Percentiles rank a stretch among this genome's conserved stretches.
These are phyloP conservation scores for Phytophthora cactorum DNA, from an alignment of 352 stramenopile species.

Conservation along the genomic window DNA sequence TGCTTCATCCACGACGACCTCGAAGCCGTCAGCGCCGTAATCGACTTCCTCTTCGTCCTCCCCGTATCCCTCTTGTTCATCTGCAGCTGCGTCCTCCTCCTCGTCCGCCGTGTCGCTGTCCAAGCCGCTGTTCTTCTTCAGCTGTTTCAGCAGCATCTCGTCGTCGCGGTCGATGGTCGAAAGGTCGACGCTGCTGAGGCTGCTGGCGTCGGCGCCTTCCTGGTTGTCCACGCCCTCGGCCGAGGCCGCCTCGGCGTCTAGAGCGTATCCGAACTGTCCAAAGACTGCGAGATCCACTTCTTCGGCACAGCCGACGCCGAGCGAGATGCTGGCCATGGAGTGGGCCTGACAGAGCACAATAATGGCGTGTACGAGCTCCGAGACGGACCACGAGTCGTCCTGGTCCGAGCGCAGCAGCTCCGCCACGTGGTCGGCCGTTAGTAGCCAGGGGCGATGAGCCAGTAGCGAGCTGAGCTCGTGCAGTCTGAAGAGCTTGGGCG, in stretches of 20 bases:
- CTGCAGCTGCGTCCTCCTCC: constrained; percentile 46
- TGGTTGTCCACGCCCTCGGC: constrained; percentile 31
- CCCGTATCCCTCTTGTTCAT: constrained; percentile 32
- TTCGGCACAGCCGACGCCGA: constrained; percentile 76
- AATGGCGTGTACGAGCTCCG: constrained; percentile 87
- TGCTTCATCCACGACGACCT: constrained; percentile 61
- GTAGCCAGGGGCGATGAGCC: constrained; percentile 85
- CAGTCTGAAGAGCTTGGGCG: constrained; percentile 83
- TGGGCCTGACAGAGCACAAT: constrained; percentile 86
- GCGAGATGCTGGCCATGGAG: constrained; percentile 82
- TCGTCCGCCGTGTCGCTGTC: constrained; percentile 72
- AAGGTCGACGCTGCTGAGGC: constrained; percentile 69
- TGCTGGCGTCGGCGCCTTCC: constrained; percentile 45
- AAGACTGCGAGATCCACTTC: constrained; percentile 81
- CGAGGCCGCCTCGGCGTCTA: constrained; percentile 35
- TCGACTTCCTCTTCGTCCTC: constrained; percentile 39
- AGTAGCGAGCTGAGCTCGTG: constrained; percentile 86
- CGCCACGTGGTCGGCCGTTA: constrained; percentile 76
- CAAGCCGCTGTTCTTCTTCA: constrained; percentile 62
- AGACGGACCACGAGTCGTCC: constrained; percentile 87
- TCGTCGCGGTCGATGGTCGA: constrained; percentile 81
- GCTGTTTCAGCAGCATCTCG: constrained; percentile 64
- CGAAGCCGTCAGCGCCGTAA: constrained; percentile 47
- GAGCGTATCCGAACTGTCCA: constrained; percentile 58
- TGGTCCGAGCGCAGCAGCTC: constrained; percentile 74